These are phyloP conservation scores for Chrysoporthe puriensis DNA, from an alignment of 2,329 filamentous ascomycete genomes.

Conservation along the genomic window DNA sequence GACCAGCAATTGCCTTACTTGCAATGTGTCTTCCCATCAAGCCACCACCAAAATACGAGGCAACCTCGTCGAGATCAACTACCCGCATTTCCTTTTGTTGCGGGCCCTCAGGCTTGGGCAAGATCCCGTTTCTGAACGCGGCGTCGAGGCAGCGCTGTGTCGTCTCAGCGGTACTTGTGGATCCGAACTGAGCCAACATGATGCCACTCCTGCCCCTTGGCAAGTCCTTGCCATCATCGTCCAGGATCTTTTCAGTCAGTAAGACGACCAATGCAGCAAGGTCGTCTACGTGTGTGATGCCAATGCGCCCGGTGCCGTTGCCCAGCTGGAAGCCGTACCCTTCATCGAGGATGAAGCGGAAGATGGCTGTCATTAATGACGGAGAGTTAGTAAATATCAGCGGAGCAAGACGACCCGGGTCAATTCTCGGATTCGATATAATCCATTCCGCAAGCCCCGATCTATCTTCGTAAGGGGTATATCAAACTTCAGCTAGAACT, in stretches of 20 bases:
- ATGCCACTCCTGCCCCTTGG: constrained; percentile 41
- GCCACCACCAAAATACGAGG: background rate
- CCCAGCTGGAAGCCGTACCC: constrained; percentile 14
- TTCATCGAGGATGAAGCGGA: constrained; percentile 2
- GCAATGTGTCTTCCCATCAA: background rate
- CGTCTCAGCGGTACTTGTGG: background rate
- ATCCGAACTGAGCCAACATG: constrained; percentile 63
- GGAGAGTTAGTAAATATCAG: background rate
- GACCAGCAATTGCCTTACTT: background rate
- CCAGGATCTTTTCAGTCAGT: constrained; percentile 3
- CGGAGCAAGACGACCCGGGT: background rate
- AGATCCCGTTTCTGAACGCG: constrained; percentile 6
- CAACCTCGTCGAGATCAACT: background rate
- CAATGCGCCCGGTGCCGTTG: background rate
- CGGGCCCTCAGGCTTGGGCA: constrained; percentile 1
- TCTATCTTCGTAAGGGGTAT: background rate
- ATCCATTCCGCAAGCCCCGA: background rate
- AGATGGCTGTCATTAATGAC: background rate
- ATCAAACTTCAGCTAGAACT: background rate
- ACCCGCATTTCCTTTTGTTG: constrained; percentile 9
- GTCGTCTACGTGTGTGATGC: constrained; percentile 14
- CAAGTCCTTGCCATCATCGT: constrained; percentile 8
- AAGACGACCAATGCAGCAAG: constrained; percentile 8
- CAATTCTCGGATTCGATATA: background rate
- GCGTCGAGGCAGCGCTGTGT: background rate